Percentiles rank a stretch among this genome's conserved stretches.
phyloP scores from a whole-genome alignment of 768 basidiomycete species.

The Candolleomyces efflorescens region DNA sequence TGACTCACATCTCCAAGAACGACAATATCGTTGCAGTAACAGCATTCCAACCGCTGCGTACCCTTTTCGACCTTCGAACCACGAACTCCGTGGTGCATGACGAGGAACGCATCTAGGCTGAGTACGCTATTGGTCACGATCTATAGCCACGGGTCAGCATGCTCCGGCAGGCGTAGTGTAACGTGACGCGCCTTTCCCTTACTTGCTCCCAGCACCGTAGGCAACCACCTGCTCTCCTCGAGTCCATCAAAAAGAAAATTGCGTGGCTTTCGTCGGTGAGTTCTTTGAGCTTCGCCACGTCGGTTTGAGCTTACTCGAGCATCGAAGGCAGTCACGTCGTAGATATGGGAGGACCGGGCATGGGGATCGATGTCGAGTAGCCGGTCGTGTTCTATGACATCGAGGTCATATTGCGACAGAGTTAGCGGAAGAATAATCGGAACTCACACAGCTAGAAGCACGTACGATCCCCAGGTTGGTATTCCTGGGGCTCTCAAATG shows the following conservation, averaged over 20 bases:
- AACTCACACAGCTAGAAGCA: no score
- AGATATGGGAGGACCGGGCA: slow-evolving; percentile 95
- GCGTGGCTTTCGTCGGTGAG: slow-evolving; percentile 86
- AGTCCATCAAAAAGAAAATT: slow-evolving; percentile 95
- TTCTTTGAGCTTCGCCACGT: slow-evolving; percentile 68
- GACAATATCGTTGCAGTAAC: slow-evolving; percentile 98
- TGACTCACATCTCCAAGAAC: slow-evolving; percentile 82
- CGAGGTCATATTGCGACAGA: neutral
- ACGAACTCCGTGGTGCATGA: slow-evolving; percentile 91
- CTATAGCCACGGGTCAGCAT: slow-evolving; percentile 29
- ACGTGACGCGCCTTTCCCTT: slow-evolving; percentile 78
- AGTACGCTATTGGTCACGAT: slow-evolving; percentile 92
- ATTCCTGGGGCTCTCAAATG: slow-evolving; percentile 78
- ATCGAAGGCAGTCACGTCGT: slow-evolving; percentile 28
- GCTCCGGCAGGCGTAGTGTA: no score
- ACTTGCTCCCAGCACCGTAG: slow-evolving; percentile 79
- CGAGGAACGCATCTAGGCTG: slow-evolving; percentile 94
- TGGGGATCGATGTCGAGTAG: slow-evolving; percentile 78
- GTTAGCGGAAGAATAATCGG: no score
- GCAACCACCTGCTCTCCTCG: slow-evolving; percentile 97
- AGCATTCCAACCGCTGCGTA: slow-evolving; percentile 69
- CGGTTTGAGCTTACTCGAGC: slow-evolving; percentile 54
- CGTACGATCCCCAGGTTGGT: slow-evolving; percentile 92
- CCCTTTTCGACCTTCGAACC: slow-evolving; percentile 27
- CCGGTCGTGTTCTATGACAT: slow-evolving; percentile 71